phyloP scores from a whole-genome alignment of 2,329 filamentous ascomycete species.

The Aspergillus sp. region DNA sequence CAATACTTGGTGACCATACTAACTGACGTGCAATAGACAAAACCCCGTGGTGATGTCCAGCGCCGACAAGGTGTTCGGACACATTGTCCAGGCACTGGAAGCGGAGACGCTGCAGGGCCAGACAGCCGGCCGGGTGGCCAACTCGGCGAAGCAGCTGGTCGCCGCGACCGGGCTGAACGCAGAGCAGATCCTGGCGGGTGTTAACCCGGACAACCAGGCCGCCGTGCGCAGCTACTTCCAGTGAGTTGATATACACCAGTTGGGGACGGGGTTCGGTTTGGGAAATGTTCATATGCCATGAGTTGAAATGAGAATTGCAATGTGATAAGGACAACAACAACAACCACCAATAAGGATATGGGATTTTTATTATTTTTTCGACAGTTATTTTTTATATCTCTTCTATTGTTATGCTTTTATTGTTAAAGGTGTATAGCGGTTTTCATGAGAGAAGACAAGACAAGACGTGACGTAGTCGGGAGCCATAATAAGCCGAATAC shows the following conservation, averaged over 20 bases:
- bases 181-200: slow-evolving; percentile 70
- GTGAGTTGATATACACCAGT: slow-evolving; percentile 12
- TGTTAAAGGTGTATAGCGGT: slow-evolving; percentile 5
- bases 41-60: slow-evolving; percentile 78
- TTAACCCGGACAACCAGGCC: slow-evolving; percentile 78
- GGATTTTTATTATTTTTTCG: slow-evolving; percentile 2
- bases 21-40: slow-evolving; percentile 59
- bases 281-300: background rate
- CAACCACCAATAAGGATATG: background rate
- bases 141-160: slow-evolving; percentile 75
- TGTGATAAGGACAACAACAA: background rate
- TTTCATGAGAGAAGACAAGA: background rate
- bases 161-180: slow-evolving; percentile 73
- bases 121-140: slow-evolving; percentile 74
- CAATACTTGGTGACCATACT: background rate
- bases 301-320: slow-evolving; percentile 4
- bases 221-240: slow-evolving; percentile 77
- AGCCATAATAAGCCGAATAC: slow-evolving; percentile 3
- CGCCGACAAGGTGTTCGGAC: slow-evolving; percentile 78
- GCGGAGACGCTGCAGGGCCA: slow-evolving; percentile 86
- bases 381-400: background rate
- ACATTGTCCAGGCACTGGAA: slow-evolving; percentile 85
- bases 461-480: background rate
- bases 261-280: too few relatives aligned
- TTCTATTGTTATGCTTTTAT: background rate